phyloP scores from a whole-genome alignment of 208 protist genomes.

The Naegleria gruberi region DNA sequence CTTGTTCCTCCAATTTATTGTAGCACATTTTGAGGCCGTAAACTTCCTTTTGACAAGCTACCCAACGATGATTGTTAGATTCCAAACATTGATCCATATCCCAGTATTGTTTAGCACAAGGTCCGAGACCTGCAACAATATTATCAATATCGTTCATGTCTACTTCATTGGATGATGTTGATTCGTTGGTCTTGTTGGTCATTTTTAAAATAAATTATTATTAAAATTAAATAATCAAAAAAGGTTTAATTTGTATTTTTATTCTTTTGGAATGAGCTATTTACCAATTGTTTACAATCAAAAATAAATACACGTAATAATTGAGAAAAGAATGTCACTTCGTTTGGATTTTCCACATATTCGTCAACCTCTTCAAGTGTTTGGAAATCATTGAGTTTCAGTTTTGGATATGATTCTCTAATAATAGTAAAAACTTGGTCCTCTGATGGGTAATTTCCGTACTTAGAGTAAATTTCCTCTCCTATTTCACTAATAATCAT shows the following conservation, averaged over 20 bases:
- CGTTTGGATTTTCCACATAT: conserved; percentile 15
- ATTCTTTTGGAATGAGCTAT: background rate
- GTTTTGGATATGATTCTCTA: background rate
- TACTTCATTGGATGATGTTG: too few relatives aligned
- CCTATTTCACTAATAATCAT: background rate
- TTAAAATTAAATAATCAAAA: too few relatives aligned
- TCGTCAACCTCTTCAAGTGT: background rate
- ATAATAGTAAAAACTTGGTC: background rate
- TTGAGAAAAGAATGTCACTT: conserved; percentile 5
- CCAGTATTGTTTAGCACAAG: background rate
- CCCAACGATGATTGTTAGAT: background rate
- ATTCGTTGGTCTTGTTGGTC: too few relatives aligned
- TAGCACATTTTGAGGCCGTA: background rate
- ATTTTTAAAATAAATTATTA: too few relatives aligned
- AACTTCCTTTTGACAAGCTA: background rate
- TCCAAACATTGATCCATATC: background rate
- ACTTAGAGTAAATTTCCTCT: background rate
- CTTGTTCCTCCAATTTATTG: background rate
- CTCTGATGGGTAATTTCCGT: background rate
- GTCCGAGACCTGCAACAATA: background rate
- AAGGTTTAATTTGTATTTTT: background rate
- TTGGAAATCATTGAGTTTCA: background rate
- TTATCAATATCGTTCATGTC: background rate
- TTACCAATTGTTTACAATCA: background rate
- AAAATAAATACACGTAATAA: background rate